These are phyloP conservation scores for Chrysanthemum makinoi DNA, from an alignment of 129 eudicot genomes.

Conservation along the genomic window DNA sequence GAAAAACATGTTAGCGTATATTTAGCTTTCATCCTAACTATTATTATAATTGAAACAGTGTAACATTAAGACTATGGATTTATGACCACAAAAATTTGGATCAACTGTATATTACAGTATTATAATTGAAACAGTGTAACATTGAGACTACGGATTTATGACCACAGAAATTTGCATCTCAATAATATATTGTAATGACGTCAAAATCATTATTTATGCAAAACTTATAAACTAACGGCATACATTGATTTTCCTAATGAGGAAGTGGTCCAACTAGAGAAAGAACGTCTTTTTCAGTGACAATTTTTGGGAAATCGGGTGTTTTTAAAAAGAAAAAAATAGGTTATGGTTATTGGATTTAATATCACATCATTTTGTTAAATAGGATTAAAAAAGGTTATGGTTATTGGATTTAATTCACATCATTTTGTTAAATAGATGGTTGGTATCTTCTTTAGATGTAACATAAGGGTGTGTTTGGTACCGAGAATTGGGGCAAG, in stretches of 20 bases:
- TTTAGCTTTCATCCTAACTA: no score
- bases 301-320: not conserved
- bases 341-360: not conserved
- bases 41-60: no score
- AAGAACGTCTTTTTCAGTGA: not conserved
- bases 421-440: not conserved
- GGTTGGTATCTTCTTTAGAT: no score
- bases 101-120: no score
- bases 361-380: not conserved
- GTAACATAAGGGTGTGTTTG: no score
- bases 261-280: constrained; percentile 20
- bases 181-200: constrained; percentile 5
- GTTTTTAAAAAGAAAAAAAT: not conserved
- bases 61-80: not conserved
- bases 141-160: not conserved
- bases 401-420: not conserved
- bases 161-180: constrained; percentile 11
- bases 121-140: no score
- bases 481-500: no score
- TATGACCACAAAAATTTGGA: constrained; percentile 3
- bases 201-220: not conserved
- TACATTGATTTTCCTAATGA: constrained; percentile 6
- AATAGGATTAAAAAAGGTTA: no score
- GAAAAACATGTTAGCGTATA: no score
- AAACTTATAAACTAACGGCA: not conserved